phyloP scores from a whole-genome alignment of 2,329 filamentous ascomycete genomes.

The Thielaviopsis populi region DNA sequence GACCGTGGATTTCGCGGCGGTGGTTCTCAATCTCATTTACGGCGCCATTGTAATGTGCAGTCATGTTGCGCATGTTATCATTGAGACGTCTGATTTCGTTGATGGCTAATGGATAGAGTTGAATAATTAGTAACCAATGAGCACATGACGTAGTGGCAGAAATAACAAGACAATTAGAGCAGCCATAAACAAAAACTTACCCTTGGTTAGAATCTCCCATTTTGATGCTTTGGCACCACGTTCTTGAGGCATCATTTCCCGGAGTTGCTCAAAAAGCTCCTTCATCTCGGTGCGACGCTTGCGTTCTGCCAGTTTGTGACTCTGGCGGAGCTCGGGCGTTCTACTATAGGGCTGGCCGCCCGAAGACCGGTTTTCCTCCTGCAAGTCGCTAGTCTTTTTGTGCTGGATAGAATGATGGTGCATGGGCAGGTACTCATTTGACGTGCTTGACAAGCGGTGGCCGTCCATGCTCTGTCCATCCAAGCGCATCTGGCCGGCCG shows the following conservation, averaged over 20 bases:
- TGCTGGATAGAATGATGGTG: slow-evolving; percentile 69
- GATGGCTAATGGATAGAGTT: slow-evolving; percentile 34
- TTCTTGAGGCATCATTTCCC: slow-evolving; percentile 64
- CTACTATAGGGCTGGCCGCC: slow-evolving; percentile 64
- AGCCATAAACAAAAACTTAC: slow-evolving; percentile 31
- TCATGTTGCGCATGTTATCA: slow-evolving; percentile 34
- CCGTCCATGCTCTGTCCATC: slow-evolving; percentile 38
- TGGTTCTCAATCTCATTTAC: slow-evolving; percentile 33
- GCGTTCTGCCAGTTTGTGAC: slow-evolving; percentile 71
- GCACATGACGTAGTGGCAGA: not conserved
- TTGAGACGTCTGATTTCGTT: slow-evolving; percentile 43
- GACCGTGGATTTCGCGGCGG: slow-evolving; percentile 33
- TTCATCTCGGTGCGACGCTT: slow-evolving; percentile 83
- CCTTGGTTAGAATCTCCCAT: slow-evolving; percentile 78
- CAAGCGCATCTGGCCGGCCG: slow-evolving; percentile 55
- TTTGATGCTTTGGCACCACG: slow-evolving; percentile 75
- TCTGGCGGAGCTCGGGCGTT: slow-evolving; percentile 67
- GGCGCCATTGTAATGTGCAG: slow-evolving; percentile 30
- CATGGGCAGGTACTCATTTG: slow-evolving; percentile 40
- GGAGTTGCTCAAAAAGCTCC: slow-evolving; percentile 65
- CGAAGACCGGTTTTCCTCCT: slow-evolving; percentile 36
- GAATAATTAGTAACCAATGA: not conserved
- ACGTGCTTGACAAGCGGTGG: slow-evolving; percentile 33
- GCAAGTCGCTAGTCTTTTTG: slow-evolving; percentile 52
- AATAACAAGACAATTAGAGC: not conserved